Conservation (phyloP, 2,329 filamentous ascomycete species). For the Tolypocladium guangdongense region DNA sequence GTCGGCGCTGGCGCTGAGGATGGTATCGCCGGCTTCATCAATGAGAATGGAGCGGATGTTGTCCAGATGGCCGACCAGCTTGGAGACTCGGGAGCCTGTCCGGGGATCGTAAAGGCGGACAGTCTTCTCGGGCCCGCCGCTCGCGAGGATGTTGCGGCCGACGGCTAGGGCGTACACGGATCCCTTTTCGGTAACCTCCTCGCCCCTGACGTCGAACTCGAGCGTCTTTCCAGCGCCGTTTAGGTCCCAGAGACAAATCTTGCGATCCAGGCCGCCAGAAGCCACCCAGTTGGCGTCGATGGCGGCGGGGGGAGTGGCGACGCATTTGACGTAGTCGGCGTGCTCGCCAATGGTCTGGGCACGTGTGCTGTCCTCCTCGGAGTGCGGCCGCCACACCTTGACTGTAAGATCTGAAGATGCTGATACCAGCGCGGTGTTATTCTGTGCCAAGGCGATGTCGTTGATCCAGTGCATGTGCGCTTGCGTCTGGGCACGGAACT, state of each 20-base stretch:
- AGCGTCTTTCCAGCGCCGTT: constrained; percentile 77
- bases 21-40: constrained; percentile 77
- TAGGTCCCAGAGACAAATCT: constrained; percentile 88
- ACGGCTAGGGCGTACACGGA: constrained; percentile 87
- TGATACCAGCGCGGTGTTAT: constrained; percentile 71
- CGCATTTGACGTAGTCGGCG: constrained; percentile 90
- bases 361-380: constrained; percentile 39
- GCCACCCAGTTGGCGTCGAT: constrained; percentile 73
- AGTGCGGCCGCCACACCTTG: constrained; percentile 78
- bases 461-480: constrained; percentile 97
- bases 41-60: constrained; percentile 87
- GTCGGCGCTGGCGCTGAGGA: constrained; percentile 90
- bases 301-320: constrained; percentile 60
- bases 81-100: constrained; percentile 82
- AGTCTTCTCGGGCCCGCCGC: constrained; percentile 87
- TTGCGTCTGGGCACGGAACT: constrained; percentile 49
- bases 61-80: constrained; percentile 93
- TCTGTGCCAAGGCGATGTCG: constrained; percentile 72
- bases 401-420: constrained; percentile 91
- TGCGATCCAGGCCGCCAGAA: constrained; percentile 85
- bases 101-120: constrained; percentile 87
- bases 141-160: constrained; percentile 72
- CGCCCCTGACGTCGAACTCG: constrained; percentile 74
- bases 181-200: constrained; percentile 79
- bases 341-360: constrained; percentile 76